phyloP scores from a whole-genome alignment of 2,329 filamentous ascomycete genomes.

The Ceratocystis harringtonii region DNA sequence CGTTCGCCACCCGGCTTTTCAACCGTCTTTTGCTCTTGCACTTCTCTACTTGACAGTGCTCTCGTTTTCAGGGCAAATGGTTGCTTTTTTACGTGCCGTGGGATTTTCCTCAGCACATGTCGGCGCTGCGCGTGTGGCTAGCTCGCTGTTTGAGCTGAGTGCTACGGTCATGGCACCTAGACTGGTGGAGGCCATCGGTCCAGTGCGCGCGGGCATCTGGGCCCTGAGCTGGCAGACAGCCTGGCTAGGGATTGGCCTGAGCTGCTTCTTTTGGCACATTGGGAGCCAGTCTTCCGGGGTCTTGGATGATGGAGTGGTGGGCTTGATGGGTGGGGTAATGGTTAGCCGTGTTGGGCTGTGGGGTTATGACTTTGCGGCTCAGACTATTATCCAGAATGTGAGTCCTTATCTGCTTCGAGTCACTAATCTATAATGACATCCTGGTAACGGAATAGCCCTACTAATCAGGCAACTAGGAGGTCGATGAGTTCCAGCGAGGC shows the following conservation, averaged over 20 bases:
- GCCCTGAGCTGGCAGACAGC: constrained; percentile 52
- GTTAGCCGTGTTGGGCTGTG: constrained; percentile 46
- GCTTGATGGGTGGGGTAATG: constrained; percentile 36
- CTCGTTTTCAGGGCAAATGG: constrained; percentile 46
- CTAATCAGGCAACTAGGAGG: constrained; percentile 30
- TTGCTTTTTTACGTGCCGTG: constrained; percentile 44
- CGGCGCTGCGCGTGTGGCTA: constrained; percentile 37
- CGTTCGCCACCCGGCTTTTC: constrained; percentile 38
- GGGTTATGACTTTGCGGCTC: constrained; percentile 46
- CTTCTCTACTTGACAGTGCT: constrained; percentile 49
- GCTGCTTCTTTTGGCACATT: constrained; percentile 28
- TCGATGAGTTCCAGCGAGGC: constrained; percentile 43
- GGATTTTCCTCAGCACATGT: constrained; percentile 39
- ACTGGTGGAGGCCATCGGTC: constrained; percentile 39
- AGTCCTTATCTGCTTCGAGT: constrained; percentile 16
- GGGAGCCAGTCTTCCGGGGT: constrained; percentile 16
- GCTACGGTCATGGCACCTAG: constrained; percentile 46
- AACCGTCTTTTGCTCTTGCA: constrained; percentile 44
- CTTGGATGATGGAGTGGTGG: constrained; percentile 28
- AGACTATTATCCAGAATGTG: constrained; percentile 47
- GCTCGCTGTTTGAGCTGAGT: constrained; percentile 40
- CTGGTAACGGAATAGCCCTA: neutral
- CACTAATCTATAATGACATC: neutral
- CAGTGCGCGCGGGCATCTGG: constrained; percentile 55
- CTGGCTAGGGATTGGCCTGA: constrained; percentile 33